phyloP scores from a whole-genome alignment of 1,284 basidiomycete genomes.

The Lentinula novae-zelandiae region DNA sequence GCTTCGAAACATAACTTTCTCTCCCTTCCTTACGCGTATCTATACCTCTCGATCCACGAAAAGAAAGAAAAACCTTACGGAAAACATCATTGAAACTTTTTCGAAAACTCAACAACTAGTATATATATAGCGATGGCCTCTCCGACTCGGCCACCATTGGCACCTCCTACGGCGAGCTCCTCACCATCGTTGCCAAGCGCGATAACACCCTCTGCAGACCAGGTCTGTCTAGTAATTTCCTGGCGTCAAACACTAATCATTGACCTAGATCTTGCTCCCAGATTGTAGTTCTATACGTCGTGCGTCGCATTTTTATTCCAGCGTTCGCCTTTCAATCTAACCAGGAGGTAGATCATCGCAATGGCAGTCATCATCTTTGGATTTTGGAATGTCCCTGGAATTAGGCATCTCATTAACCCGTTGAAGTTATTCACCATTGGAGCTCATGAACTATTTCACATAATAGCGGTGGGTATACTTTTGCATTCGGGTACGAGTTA shows the following conservation, averaged over 20 bases:
- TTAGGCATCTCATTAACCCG: constrained; percentile 71
- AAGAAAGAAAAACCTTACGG: not conserved
- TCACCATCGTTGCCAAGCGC: constrained; percentile 16
- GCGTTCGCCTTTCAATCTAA: not conserved
- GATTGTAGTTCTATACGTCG: constrained; percentile 71
- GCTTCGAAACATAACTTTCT: not conserved
- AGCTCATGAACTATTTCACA: constrained; percentile 82
- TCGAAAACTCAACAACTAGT: not conserved
- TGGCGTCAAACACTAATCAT: not conserved
- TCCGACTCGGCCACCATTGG: constrained; percentile 24
- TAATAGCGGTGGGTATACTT: constrained; percentile 52
- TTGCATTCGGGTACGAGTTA: not conserved
- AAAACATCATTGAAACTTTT: not conserved
- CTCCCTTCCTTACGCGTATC: not conserved
- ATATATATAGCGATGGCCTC: constrained; percentile 10
- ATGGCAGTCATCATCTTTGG: constrained; percentile 79
- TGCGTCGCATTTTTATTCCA: constrained; percentile 34
- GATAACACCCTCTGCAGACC: constrained; percentile 35
- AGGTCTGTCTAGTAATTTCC: constrained; percentile 29
- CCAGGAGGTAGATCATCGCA: constrained; percentile 57
- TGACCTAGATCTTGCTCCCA: constrained; percentile 21
- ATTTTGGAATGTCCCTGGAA: constrained; percentile 76
- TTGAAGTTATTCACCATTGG: constrained; percentile 82
- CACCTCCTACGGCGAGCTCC: constrained; percentile 26
- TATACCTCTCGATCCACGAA: not conserved